These are phyloP conservation scores for Lactarius quietus DNA, from an alignment of 768 basidiomycete species.

Conservation along the genomic window DNA sequence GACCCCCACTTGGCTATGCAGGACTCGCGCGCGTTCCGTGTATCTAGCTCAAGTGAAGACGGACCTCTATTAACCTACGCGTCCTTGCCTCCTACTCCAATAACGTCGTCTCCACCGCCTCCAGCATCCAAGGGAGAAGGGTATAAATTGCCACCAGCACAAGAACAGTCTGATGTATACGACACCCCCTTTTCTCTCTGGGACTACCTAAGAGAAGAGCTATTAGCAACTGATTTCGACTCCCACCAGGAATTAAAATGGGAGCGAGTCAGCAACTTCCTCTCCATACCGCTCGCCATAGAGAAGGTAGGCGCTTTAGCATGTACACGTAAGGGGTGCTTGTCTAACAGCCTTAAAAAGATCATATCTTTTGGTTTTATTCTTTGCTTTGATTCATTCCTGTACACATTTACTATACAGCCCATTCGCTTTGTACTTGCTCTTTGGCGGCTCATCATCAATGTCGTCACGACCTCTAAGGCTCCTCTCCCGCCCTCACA, in stretches of 20 bases:
- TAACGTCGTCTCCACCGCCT: constrained; percentile 33
- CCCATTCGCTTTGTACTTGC: constrained; percentile 84
- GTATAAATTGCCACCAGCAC: constrained; percentile 20
- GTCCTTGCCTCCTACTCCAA: constrained; percentile 72
- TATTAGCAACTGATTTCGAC: constrained; percentile 90
- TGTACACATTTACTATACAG: constrained; percentile 96
- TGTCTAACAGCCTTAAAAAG: constrained; percentile 37
- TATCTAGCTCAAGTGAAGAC: constrained; percentile 14
- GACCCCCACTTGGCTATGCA: constrained; percentile 12
- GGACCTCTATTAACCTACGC: constrained; percentile 54
- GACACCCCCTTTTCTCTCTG: constrained; percentile 74
- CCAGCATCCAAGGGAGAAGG: neutral
- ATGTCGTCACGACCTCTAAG: constrained; percentile 45
- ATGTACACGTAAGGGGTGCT: neutral
- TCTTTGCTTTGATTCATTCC: constrained; percentile 93
- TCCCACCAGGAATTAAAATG: constrained; percentile 92
- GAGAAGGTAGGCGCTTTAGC: constrained; percentile 67
- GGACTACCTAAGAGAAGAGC: constrained; percentile 88
- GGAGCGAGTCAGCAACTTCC: constrained; percentile 95
- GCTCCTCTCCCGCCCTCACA: constrained; percentile 75
- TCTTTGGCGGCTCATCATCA: constrained; percentile 49
- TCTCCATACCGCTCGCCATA: constrained; percentile 86
- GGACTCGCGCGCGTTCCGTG: constrained; percentile 14
- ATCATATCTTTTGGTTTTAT: constrained; percentile 90
- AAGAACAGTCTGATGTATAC: constrained; percentile 25